These are phyloP conservation scores for Aspergillus haitiensis DNA, from an alignment of 495 filamentous ascomycete genomes.

Conservation along the genomic window DNA sequence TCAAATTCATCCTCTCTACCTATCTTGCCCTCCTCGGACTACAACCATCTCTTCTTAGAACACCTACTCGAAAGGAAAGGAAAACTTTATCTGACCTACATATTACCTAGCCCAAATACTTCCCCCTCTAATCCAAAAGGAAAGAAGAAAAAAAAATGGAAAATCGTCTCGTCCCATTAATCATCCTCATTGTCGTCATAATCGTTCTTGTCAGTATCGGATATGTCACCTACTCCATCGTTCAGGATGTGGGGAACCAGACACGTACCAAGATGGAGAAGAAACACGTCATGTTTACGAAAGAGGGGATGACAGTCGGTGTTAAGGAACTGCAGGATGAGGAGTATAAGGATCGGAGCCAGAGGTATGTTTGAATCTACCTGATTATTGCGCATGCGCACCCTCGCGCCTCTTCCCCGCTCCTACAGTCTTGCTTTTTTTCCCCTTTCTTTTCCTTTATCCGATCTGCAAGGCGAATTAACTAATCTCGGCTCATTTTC, in stretches of 20 bases:
- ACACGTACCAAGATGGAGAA: constrained; percentile 76
- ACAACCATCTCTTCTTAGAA: too few species aligned
- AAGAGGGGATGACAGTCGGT: constrained; percentile 79
- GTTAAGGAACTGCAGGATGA: constrained; percentile 75
- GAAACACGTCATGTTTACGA: constrained; percentile 77
- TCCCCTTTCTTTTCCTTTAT: constrained; percentile 1
- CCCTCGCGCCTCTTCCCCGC: not conserved
- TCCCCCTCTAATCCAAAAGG: not conserved
- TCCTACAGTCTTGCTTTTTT: constrained; percentile 5
- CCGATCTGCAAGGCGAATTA: not conserved
- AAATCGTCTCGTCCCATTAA: constrained; percentile 66
- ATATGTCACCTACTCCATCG: constrained; percentile 72
- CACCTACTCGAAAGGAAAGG: not conserved
- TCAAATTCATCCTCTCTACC: not conserved
- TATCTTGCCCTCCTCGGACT: too few species aligned
- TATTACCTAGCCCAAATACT: not conserved
- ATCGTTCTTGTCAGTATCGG: constrained; percentile 61
- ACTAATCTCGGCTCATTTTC: constrained; percentile 2
- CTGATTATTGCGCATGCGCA: too few species aligned
- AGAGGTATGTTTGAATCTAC: constrained; percentile 52
- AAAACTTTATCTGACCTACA: not conserved
- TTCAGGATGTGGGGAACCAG: constrained; percentile 64
- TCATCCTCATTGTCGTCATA: constrained; percentile 69
- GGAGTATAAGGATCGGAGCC: constrained; percentile 77
- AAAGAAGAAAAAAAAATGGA: constrained; percentile 17